Percentiles rank a stretch among this genome's conserved stretches.
Evolutionary conservation across 2,329 filamentous ascomycete species (phyloP).

Genomic region (Penicillium nordicum): DNA sequence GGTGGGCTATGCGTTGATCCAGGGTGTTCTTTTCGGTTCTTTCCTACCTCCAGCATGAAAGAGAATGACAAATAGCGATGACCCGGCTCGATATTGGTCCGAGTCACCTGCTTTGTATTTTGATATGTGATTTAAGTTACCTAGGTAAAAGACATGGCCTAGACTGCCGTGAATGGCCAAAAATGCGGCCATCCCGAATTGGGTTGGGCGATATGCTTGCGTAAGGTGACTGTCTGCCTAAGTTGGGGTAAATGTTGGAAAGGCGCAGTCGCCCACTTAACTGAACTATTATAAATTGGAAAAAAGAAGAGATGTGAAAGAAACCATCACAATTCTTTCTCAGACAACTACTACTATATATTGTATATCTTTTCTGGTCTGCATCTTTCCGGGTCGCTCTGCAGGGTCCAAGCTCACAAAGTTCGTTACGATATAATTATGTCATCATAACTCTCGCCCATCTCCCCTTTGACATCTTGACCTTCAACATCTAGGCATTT

Average conservation of each 20-base stretch:
- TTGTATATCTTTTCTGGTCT: neutral
- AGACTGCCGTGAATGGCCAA: neutral
- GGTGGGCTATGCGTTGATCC: conserved; percentile 77
- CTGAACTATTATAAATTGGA: neutral
- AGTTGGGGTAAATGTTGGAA: conserved; percentile 1
- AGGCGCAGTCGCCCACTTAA: conserved; percentile 1
- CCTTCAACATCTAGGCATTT: neutral
- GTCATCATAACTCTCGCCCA: conserved; percentile 20
- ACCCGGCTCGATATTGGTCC: neutral
- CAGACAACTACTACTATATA: neutral
- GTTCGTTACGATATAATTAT: conserved; percentile 25
- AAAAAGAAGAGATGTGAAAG: neutral
- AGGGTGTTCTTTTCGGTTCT: conserved; percentile 78
- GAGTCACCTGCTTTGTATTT: neutral
- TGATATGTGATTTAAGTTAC: neutral
- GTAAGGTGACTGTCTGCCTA: conserved; percentile 21
- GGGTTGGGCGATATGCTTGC: conserved; percentile 13
- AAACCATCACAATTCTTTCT: neutral
- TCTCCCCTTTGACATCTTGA: conserved; percentile 11
- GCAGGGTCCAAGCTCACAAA: conserved; percentile 14
- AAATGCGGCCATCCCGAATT: conserved; percentile 6
- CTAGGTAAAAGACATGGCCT: neutral
- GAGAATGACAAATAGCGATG: neutral
- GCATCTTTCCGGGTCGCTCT: conserved; percentile 11
- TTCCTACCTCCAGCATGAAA: conserved; percentile 78